Conservation (phyloP, 495 filamentous ascomycete species). For the Penicillium psychrofluorescens region DNA sequence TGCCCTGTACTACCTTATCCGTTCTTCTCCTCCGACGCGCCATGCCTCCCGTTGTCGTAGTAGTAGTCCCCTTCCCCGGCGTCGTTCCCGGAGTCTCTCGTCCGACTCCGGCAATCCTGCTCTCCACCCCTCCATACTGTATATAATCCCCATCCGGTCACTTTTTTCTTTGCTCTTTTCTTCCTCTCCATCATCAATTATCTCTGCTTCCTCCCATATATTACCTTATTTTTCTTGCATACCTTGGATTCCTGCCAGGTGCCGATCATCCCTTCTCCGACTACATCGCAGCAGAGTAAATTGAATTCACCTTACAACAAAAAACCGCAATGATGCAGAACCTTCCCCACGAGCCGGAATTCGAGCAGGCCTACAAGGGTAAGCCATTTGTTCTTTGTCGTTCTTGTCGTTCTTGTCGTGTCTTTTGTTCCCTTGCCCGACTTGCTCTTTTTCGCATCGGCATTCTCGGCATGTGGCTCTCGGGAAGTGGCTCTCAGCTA, state of each 20-base stretch:
- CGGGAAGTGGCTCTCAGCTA: conserved; percentile 15
- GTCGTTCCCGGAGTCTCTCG: conserved; percentile 13
- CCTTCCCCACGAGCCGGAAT: conserved; percentile 86
- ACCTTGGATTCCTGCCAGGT: conserved; percentile 1
- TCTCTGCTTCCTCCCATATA: conserved; percentile 2
- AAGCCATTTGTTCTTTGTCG: conserved; percentile 16
- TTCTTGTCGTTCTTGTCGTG: not conserved
- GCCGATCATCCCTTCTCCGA: conserved; percentile 3
- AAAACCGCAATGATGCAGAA: conserved; percentile 59
- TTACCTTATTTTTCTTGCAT: not conserved
- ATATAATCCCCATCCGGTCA: conserved; percentile 11
- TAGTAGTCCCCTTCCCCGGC: not conserved
- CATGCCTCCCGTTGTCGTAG: not conserved
- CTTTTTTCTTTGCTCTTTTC: conserved; percentile 7
- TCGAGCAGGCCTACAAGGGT: conserved; percentile 99
- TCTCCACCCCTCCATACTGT: conserved; percentile 8
- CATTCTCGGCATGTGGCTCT: conserved; percentile 18
- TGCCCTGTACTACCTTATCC: conserved; percentile 1
- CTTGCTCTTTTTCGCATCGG: conserved; percentile 10
- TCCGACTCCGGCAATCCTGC: conserved; percentile 29
- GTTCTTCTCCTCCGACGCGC: conserved; percentile 1
- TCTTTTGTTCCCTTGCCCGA: not conserved
- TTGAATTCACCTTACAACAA: not conserved
- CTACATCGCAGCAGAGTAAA: conserved; percentile 2
- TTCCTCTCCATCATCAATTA: not conserved